These are phyloP conservation scores for Breviolum minutum DNA, from an alignment of 73 alveolate genomes.

Conservation along the genomic window DNA sequence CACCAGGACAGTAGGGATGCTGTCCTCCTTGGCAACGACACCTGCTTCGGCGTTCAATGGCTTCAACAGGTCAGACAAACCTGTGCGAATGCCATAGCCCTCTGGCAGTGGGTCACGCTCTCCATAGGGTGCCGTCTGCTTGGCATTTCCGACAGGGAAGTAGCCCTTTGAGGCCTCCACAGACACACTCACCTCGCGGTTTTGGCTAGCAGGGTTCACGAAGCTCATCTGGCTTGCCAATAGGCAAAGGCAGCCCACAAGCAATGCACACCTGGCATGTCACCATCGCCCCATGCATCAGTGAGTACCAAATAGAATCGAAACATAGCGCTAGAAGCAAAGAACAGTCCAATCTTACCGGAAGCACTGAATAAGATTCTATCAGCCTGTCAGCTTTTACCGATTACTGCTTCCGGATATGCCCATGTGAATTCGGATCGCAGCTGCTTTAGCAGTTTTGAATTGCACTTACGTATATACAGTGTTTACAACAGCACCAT, in stretches of 20 bases:
- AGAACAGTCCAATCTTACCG: too few species aligned
- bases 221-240: constrained; percentile 64
- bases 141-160: constrained; percentile 20
- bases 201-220: constrained; percentile 48
- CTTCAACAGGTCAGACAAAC: constrained; percentile 51
- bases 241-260: constrained; percentile 40
- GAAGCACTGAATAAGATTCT: too few species aligned
- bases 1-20: constrained; percentile 50
- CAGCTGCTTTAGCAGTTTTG: too few species aligned
- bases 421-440: too few species aligned
- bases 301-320: too few species aligned
- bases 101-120: constrained; percentile 56
- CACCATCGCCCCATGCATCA: too few species aligned
- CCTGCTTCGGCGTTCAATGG: constrained; percentile 52
- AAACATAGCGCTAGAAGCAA: too few species aligned
- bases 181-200: constrained; percentile 45
- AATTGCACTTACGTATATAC: too few species aligned
- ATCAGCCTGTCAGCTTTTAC: too few species aligned
- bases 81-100: constrained; percentile 52
- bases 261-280: constrained; percentile 11
- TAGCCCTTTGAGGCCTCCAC: constrained; percentile 18
- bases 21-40: constrained; percentile 62
- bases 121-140: constrained; percentile 57
- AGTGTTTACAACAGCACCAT: too few species aligned
- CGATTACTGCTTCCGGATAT: too few species aligned